Conservation (phyloP, 768 basidiomycete genomes). For the Psilocybe cyanescens region DNA sequence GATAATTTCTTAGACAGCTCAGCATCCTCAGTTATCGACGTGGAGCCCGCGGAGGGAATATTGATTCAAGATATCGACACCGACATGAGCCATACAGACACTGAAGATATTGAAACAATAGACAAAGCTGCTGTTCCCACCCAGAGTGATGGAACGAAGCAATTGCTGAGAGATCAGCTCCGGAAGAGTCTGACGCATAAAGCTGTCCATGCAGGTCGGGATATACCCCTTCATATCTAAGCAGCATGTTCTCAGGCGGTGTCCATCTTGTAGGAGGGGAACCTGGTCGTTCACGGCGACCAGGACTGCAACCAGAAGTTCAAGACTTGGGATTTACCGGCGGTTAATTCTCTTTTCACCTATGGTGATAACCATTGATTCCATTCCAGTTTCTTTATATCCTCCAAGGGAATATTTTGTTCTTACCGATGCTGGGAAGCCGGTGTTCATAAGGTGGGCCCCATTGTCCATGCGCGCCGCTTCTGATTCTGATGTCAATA, state of each 20-base stretch:
- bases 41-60: constrained; percentile 71
- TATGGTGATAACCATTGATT: neutral
- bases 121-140: constrained; percentile 48
- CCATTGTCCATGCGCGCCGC: neutral
- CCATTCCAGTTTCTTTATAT: constrained; percentile 39
- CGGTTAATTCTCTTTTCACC: constrained; percentile 31
- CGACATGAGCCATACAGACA: constrained; percentile 57
- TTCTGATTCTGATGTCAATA: neutral
- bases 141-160: constrained; percentile 62
- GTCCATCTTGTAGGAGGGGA: constrained; percentile 28
- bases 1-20: constrained; percentile 59
- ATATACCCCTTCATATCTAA: neutral
- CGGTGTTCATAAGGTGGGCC: constrained; percentile 86
- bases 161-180: constrained; percentile 69
- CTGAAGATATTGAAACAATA: constrained; percentile 48
- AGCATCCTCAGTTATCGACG: constrained; percentile 70
- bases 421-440: constrained; percentile 95
- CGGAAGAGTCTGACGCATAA: constrained; percentile 64
- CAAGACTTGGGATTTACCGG: constrained; percentile 43
- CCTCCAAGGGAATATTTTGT: constrained; percentile 85
- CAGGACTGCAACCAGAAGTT: constrained; percentile 34
- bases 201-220: constrained; percentile 52
- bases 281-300: constrained; percentile 31
- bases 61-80: constrained; percentile 72
- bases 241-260: neutral